phyloP scores from a whole-genome alignment of 2,329 filamentous ascomycete genomes.

The Tolypocladium album region DNA sequence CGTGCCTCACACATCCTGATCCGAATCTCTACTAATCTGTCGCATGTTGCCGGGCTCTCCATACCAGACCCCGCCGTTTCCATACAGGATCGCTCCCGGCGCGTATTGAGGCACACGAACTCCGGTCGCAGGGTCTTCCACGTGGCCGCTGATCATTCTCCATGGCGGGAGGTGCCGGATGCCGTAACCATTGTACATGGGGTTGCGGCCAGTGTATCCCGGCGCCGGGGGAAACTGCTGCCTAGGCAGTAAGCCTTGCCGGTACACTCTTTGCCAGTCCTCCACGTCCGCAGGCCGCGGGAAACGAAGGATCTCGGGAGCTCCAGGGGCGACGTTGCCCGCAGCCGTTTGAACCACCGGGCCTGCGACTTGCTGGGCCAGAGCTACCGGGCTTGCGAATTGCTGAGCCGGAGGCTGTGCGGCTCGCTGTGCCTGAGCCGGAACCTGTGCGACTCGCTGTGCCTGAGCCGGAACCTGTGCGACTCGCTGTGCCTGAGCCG shows the following conservation, averaged over 20 bases:
- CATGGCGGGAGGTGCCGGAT: background rate
- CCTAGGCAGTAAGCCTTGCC: background rate
- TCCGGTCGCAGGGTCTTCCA: background rate
- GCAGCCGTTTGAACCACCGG: background rate
- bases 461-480: too few relatives aligned
- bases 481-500: too few relatives aligned
- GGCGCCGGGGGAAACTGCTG: background rate
- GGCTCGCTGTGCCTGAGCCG: too few relatives aligned
- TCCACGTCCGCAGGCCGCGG: background rate
- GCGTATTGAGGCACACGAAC: background rate
- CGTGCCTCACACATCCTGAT: background rate
- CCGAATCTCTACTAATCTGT: background rate
- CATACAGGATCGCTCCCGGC: background rate
- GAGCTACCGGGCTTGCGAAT: background rate
- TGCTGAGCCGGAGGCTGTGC: too few relatives aligned
- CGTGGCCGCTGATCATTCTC: background rate
- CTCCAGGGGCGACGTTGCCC: background rate
- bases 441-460: too few relatives aligned
- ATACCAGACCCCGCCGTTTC: background rate
- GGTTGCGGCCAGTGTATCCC: background rate
- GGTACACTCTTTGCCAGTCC: background rate
- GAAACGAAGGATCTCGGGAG: background rate
- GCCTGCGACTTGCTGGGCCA: background rate
- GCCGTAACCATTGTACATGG: background rate
- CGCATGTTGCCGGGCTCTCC: background rate